A percentile compares a stretch with the other conserved stretches of the same genome.
Evolutionary conservation across 129 eudicot genomes (phyloP).

Genomic region (Gnaphalium uliginosum): DNA sequence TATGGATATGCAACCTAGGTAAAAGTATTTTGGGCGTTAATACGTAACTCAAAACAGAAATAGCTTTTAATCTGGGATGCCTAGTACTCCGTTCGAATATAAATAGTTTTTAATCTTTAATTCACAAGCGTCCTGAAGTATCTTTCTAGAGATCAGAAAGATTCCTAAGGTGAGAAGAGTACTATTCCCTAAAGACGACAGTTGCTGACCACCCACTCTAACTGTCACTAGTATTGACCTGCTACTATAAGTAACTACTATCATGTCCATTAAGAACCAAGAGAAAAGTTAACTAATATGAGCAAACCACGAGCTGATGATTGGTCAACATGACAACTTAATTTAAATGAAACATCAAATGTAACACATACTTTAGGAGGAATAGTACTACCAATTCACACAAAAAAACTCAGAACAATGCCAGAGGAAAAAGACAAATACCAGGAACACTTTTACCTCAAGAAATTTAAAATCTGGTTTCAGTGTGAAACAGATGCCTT

Average conservation of each 20-base stretch:
- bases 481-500: constrained; percentile 97
- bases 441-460: constrained; percentile 57
- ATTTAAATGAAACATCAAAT: neutral
- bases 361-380: constrained; percentile 3
- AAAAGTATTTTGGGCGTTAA: constrained; percentile 7
- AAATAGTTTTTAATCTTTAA: neutral
- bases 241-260: neutral
- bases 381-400: neutral
- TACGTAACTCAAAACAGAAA: neutral
- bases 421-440: neutral
- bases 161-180: neutral
- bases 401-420: neutral
- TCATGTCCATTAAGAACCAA: neutral
- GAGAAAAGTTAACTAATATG: neutral
- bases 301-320: neutral
- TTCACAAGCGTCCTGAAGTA: neutral
- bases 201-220: neutral
- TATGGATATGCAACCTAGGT: constrained; percentile 96
- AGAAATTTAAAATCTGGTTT: constrained; percentile 91
- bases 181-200: neutral
- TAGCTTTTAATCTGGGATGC: neutral
- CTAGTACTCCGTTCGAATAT: neutral
- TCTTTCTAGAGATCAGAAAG: neutral
- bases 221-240: constrained; percentile 2
- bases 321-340: neutral